phyloP scores from a whole-genome alignment of 495 filamentous ascomycete species.

The Hapsidospora chrysogenum region DNA sequence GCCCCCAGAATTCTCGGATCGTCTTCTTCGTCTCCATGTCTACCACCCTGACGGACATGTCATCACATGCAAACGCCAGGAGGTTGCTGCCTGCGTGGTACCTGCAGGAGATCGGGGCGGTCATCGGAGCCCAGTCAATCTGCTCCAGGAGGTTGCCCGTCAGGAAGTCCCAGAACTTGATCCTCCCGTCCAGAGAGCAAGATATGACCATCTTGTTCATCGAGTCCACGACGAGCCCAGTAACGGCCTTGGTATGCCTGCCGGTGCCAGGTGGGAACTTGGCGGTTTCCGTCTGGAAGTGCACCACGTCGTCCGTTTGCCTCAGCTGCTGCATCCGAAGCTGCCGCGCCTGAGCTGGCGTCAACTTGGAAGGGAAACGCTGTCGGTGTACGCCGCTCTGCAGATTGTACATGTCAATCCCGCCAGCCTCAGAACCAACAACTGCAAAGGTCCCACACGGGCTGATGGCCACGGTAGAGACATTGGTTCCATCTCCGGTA shows the following conservation, averaged over 20 bases:
- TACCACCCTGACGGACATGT: conserved; percentile 71
- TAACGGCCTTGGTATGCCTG: conserved; percentile 67
- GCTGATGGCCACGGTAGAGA: conserved; percentile 76
- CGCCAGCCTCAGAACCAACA: conserved; percentile 68
- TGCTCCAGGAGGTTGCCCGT: conserved; percentile 63
- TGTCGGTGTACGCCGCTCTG: conserved; percentile 81
- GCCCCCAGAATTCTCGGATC: conserved; percentile 86
- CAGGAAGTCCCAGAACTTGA: conserved; percentile 95
- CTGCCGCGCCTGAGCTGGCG: conserved; percentile 45
- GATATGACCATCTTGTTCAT: conserved; percentile 72
- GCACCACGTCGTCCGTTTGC: conserved; percentile 27
- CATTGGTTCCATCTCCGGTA: conserved; percentile 67
- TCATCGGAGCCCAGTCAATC: conserved; percentile 71
- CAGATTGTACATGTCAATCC: conserved; percentile 87
- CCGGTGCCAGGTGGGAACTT: conserved; percentile 30
- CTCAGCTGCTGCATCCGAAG: conserved; percentile 37
- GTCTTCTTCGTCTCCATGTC: conserved; percentile 81
- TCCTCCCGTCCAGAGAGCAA: conserved; percentile 76
- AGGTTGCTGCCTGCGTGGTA: conserved; percentile 72
- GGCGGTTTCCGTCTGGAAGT: conserved; percentile 23
- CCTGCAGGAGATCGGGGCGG: conserved; percentile 56
- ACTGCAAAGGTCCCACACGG: conserved; percentile 87
- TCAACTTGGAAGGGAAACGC: conserved; percentile 59
- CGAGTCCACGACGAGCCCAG: conserved; percentile 68
- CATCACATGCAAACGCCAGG: conserved; percentile 78